Evolutionary conservation across 768 basidiomycete species (phyloP), one percentile per base, ranked within the genome.

Genomic region (Auricularia sp.): DNA sequence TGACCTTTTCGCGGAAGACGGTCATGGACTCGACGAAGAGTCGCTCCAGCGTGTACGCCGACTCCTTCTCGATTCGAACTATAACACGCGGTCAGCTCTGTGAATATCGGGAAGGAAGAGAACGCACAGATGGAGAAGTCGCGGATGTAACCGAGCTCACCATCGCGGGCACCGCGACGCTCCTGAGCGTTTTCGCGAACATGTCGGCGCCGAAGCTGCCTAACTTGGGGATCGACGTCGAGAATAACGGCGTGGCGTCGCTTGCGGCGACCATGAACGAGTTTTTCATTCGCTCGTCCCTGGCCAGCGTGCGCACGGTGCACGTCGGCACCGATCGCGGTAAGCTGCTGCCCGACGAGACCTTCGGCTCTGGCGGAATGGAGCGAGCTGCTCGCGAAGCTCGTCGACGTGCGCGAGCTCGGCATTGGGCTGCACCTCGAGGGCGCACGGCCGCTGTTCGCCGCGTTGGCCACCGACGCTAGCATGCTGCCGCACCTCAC

Each of bases 61-160:
- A 89, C 71, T 94, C 91, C 0, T 93, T 93, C 75, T 98, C 95
- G 45, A 98, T 81, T 67, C 84, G 90, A 79, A 92, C 95, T 92
- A 72, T 44, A 66, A 44, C 29, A 29, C 29, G 29, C 29, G 2
- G 29, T 29, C 29, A 29, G 29, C 29, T 29, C 29, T 29, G 29
- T 29, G 29, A 29, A 29, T 29, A 2, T 29, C 29, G 29, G 29
- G 29, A 29, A 1, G 29, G 29, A 29, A 29, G 29, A 29, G 39
- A 47, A 79, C 92, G 70, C 70, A 94, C 96, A 98, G 64, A 98
- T 82, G 76, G 97, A 98, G 77, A 88, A 90, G 79, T 98, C 94
- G 62, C 93, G 81, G 58, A 97, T 86, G 8, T 97, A 82, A 63
- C 86, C 85, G 62, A 99, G 54, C 54, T 54, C 7, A 29, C 29